Percentiles rank a stretch among this genome's conserved stretches.
These are phyloP conservation scores for Populus davidiana DNA, from an alignment of 345 rosid species.

Conservation along the genomic window DNA sequence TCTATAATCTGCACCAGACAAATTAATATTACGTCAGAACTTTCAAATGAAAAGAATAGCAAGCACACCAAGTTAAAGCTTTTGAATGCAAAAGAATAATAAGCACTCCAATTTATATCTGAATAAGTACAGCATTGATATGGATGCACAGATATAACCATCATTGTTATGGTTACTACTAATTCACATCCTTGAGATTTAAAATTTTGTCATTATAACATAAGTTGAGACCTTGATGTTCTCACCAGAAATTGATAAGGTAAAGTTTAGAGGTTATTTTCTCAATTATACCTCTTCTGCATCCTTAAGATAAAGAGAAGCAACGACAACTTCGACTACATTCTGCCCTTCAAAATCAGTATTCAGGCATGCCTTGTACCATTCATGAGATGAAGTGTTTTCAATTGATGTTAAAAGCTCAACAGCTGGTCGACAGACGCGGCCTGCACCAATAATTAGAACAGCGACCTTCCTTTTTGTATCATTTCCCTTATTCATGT, in stretches of 20 bases:
- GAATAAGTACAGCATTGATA: background rate
- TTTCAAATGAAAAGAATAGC: background rate
- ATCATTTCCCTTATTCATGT: constrained; percentile 28
- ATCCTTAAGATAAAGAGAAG: constrained; percentile 83
- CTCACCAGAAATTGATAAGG: background rate
- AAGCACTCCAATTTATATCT: background rate
- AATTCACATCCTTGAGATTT: background rate
- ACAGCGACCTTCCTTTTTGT: constrained; percentile 41
- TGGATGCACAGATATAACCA: background rate
- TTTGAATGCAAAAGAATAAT: background rate
- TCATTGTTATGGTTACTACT: background rate
- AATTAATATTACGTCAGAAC: constrained; percentile 10
- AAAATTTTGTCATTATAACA: background rate
- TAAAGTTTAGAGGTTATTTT: background rate
- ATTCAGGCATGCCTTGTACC: constrained; percentile 41
- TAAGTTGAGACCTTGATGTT: background rate
- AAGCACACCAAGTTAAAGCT: background rate
- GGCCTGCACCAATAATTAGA: constrained; percentile 90
- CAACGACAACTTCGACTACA: constrained; percentile 66
- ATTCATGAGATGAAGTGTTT: constrained; percentile 37
- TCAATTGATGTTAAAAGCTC: constrained; percentile 67
- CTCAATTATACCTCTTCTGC: constrained; percentile 36
- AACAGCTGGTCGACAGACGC: constrained; percentile 85
- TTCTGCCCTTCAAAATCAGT: constrained; percentile 40
- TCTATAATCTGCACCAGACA: constrained; percentile 50